Evolutionary conservation across 805 yeast genomes (phyloP), one percentile per base, ranked within the genome.

Genomic region (Wickerhamomyces mucosus): DNA sequence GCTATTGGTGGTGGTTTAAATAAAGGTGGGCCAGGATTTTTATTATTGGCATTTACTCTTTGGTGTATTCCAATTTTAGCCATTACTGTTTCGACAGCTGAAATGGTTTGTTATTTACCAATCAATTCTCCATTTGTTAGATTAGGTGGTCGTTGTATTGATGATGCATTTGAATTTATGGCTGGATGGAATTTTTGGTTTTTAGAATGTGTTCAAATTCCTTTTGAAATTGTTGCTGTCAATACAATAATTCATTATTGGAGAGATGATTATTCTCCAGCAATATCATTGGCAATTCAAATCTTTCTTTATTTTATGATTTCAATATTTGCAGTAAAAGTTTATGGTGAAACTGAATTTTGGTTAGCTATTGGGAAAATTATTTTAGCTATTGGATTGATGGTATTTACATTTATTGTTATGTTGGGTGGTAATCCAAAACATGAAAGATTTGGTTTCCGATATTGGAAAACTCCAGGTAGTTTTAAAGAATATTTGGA

Each of bases 361-460:
- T 76, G 80, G 78, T 58, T 83, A 15, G 72, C 88, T 2, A 61
- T 82, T 18, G 78, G 82, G 29, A 84, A 84, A 48, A 71, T 84
- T 34, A 40, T 82, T 5, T 61, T 84, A 29, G 85, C 88, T 11
- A 51, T 77, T n/a, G 94, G 92, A 3, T 61, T 84, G 28, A 67
- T 84, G 37, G 46, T 78, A 18, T 84, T 79, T 54, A 81, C 92
- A 2, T 78, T 84, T 43, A 51, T 82, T 33, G 75, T 86, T 6
- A 84, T 83, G 94, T 72, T 79, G 22, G 95, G 95, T 19, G 95
- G 94, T 18, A 84, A 83, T 51, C 94, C 94, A 1, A 53, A 62
- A 25, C 73, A 69, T 37, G 82, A 79, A 41, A 67, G 61, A 5
- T 72, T 61, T 41, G 82, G 82, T 3, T 73, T 75, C 48, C 51